Evolutionary conservation across 148 eudicot genomes (phyloP).

Genomic region (Rhododendron mucronatum): DNA sequence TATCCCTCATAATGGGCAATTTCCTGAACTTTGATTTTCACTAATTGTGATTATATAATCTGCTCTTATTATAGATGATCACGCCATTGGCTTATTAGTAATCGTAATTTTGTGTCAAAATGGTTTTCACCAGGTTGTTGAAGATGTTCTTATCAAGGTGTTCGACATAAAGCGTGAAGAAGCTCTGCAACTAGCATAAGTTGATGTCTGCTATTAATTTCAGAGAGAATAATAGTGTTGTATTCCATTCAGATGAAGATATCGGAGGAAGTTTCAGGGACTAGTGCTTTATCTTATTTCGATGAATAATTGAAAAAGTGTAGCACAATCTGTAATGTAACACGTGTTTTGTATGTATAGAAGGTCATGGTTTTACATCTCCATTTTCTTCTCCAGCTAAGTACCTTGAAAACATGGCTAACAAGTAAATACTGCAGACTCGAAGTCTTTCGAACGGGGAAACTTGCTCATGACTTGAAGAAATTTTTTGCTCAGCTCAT

Average conservation of each 20-base stretch:
- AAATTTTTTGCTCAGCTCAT: background rate
- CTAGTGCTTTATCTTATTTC: background rate
- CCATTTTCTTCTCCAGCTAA: background rate
- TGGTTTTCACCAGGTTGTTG: slow-evolving; percentile 53
- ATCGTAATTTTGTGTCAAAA: background rate
- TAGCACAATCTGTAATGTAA: background rate
- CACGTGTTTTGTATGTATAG: background rate
- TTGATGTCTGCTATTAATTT: background rate
- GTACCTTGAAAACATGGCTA: background rate
- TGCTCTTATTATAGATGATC: background rate
- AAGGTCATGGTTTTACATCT: background rate
- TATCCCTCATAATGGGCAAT: background rate
- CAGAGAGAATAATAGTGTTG: background rate
- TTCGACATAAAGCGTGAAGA: slow-evolving; percentile 53
- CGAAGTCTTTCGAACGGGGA: background rate
- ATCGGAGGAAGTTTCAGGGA: background rate
- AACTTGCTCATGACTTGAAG: background rate
- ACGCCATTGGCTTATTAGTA: background rate
- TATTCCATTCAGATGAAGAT: background rate
- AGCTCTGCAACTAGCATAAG: slow-evolving; percentile 38
- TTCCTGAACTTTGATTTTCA: background rate
- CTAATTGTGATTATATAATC: background rate
- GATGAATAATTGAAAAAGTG: background rate
- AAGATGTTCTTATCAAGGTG: slow-evolving; percentile 52
- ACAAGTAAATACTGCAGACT: background rate